Base-by-base conservation (phyloP, 2,329 filamentous ascomycete species). In the Trichoderma guizhouense region DNA sequence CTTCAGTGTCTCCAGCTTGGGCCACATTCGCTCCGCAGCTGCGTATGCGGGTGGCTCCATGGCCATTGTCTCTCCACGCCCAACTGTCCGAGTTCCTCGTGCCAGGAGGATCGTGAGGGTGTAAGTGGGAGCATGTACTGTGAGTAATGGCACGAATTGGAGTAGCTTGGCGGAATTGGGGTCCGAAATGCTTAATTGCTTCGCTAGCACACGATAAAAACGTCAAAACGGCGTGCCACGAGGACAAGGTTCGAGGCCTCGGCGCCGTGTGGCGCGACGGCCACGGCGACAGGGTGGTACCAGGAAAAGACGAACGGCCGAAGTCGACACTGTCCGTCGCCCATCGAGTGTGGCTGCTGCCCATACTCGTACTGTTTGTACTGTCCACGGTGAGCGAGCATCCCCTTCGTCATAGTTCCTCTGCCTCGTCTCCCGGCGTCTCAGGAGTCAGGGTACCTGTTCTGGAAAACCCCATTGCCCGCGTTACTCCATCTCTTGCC, bases 1-100 rank as follows among this genome's bases (percentile, higher is more conserved):
- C 51, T 34, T 57, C 47, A 58, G 51, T 3, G 61, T 66, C 69
- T 65, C 69, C 60, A 71, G 69, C 61, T 47, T 51, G 60, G 69
- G 61, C 69, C 69, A 71, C 60, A 65, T 58, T 71, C 61, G 60
- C 69, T 71, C 69, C 69, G 69, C 69, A 71, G 60, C 34, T 57
- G 51, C 60, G 69, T 58, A 57, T 65, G 61, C 58, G 60, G 51
- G 51, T 32, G 34, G 47, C 69, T 65, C 69, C 69, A 57, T 57
- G 53, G 43, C 62, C 61, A 28, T 61, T 62, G 66, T 61, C 34
- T 58, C 66, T 62, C 55, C 57, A 70, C 68, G 58, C 58, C 58
- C 14, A 43, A 34, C 60, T 63, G 30, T 32, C 15, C 43, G 43
- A 70, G 43, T 14, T 43, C 28, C 9, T 43, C 24, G 32, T 39